phyloP scores from a whole-genome alignment of 1,284 basidiomycete genomes.

The Inonotus hispidus region DNA sequence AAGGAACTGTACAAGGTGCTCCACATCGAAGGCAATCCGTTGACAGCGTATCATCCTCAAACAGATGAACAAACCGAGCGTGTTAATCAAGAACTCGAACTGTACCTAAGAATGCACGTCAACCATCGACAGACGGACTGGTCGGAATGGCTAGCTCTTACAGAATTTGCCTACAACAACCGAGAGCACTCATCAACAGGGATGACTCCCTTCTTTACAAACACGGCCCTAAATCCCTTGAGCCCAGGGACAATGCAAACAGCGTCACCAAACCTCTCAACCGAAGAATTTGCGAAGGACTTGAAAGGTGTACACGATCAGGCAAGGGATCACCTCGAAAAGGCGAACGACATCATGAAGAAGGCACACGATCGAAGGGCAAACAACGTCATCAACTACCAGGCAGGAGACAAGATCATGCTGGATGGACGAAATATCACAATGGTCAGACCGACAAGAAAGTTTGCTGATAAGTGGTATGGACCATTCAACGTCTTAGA shows the following conservation, averaged over 20 bases:
- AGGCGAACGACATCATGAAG: not conserved
- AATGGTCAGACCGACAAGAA: not conserved
- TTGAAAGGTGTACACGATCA: not conserved
- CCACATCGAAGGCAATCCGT: not conserved
- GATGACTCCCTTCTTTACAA: not conserved
- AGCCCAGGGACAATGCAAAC: not conserved
- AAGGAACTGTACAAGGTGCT: not conserved
- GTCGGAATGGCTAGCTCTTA: not conserved
- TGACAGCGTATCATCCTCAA: constrained; percentile 31
- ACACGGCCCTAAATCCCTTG: not conserved
- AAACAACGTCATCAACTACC: not conserved
- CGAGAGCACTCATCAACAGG: not conserved
- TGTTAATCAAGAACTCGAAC: constrained; percentile 8
- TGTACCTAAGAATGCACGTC: not conserved
- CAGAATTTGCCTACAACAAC: constrained; percentile 6
- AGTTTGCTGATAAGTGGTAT: not conserved
- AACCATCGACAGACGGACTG: constrained; percentile 1
- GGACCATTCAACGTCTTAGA: not conserved
- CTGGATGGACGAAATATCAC: not conserved
- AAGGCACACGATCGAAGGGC: not conserved
- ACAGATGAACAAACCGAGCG: not conserved
- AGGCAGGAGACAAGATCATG: not conserved
- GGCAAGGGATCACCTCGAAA: not conserved
- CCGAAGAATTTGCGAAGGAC: not conserved
- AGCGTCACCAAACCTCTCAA: not conserved